Evolutionary conservation across 2,329 filamentous ascomycete genomes (phyloP), one percentile per base, ranked within the genome.

Genomic region (Aspergillus fischeri): DNA sequence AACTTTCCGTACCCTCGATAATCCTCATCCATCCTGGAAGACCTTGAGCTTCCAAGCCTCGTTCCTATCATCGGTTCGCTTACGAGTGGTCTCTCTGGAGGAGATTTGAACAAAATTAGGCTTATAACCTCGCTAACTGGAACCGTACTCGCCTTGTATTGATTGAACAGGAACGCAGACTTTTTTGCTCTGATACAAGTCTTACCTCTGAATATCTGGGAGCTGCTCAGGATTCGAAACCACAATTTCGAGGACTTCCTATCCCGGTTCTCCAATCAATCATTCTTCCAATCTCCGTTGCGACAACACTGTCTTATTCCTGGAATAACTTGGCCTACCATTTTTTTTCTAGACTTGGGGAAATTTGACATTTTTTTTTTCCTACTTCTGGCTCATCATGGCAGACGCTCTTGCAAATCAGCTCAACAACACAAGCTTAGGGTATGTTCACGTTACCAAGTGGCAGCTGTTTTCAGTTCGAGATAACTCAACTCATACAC

Each of bases 371-470:
- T 53, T 27, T 27, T 27, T 53, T 38, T 49, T 50, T 44, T 57
- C 51, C 52, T 51, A 57, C 56, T 57, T 55, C 50, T 52, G 52
- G 50, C 61, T 66, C 69, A 70, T 58, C 60, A 78, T 78, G 76
- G 67, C 75, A 52, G 75, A 77, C 61, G 65, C 74, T 59, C 71
- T 79, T 65, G 74, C 77, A 66, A 69, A 75, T 65, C 77, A 79
- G 68, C 67, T 80, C 54, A 70, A 69, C 60, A 77, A 77, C 59
- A 72, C 76, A 63, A 76, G 73, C 51, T 66, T 79, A 62, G 72
- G 73, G 75, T 77, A 70, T 63, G 70, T 53, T 49, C 29, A 51
- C 38, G n/a, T 47, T 51, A 25, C 32, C 8, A 14, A 47, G 35
- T 53, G 59, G 41, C 32, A 49, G 47, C 28, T 53, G 50, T 52